Evolutionary conservation across 1,284 basidiomycete genomes (phyloP).

Genomic region (Leccinum olivaceoglutinosum): DNA sequence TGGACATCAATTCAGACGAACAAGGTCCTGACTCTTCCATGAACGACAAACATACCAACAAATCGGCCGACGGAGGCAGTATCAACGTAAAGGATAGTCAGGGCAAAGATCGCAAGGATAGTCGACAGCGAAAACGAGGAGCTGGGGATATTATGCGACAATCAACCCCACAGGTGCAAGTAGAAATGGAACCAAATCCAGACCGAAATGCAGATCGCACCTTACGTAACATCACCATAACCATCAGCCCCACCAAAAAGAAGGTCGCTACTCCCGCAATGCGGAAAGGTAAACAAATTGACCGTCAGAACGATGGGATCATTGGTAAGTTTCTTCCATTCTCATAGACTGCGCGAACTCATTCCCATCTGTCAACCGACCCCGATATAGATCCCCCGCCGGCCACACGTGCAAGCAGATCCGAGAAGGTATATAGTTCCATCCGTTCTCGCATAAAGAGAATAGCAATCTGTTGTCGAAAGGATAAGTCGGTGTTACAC

Average conservation of each 20-base stretch:
- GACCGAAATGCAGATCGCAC: not conserved
- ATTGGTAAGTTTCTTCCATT: not conserved
- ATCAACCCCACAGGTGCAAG: not conserved
- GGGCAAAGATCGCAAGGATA: no score
- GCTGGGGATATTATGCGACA: no score
- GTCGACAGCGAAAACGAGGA: no score
- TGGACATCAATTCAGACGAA: not conserved
- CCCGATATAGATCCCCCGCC: not conserved
- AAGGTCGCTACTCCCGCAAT: not conserved
- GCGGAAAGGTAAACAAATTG: not conserved
- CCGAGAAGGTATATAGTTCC: no score
- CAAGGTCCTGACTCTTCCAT: not conserved
- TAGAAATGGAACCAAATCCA: not conserved
- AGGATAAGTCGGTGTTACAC: not conserved
- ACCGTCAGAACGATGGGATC: not conserved
- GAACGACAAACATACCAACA: not conserved
- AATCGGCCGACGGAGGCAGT: no score
- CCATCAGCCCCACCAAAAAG: not conserved
- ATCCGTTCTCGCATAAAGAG: not conserved
- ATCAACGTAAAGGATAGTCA: no score
- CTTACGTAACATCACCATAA: not conserved
- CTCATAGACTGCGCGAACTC: not conserved
- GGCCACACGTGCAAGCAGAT: not conserved
- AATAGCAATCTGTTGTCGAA: not conserved
- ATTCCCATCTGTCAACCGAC: not conserved